A percentile compares a stretch with the other conserved stretches of the same genome.
These are phyloP conservation scores for Persicaria maculosa DNA, from an alignment of 148 eudicot species.

Conservation along the genomic window DNA sequence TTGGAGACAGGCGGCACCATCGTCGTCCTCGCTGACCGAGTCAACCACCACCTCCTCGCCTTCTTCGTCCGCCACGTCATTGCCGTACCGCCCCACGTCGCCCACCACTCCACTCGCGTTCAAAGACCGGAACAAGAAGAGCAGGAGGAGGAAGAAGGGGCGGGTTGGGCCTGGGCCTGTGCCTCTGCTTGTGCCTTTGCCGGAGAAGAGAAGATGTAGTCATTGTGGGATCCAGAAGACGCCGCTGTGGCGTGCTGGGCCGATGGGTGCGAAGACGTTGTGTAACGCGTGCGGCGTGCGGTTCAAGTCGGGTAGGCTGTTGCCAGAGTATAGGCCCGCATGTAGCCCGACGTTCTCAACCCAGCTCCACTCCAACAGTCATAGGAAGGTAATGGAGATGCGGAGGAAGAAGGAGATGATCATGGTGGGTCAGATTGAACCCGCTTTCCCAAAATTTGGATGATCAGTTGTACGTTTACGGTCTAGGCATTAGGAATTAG, in stretches of 20 bases:
- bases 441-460: constrained; percentile 22
- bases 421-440: constrained; percentile 15
- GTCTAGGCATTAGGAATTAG: too few relatives aligned
- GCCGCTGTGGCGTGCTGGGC: constrained; percentile 47
- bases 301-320: constrained; percentile 37
- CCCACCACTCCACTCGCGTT: constrained; percentile 16
- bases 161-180: neutral
- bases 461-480: neutral
- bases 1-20: constrained; percentile 2
- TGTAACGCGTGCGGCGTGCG: constrained; percentile 52
- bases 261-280: constrained; percentile 35
- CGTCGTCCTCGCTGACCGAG: neutral
- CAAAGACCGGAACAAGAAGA: neutral
- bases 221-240: constrained; percentile 45
- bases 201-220: constrained; percentile 27
- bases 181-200: neutral
- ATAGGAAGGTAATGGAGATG: constrained; percentile 46
- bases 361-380: constrained; percentile 41
- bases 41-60: constrained; percentile 7
- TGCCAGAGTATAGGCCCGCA: constrained; percentile 36
- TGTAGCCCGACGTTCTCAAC: constrained; percentile 49
- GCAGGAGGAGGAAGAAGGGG: constrained; percentile 14
- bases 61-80: constrained; percentile 16
- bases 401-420: constrained; percentile 26
- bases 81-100: constrained; percentile 6